These are phyloP conservation scores for Helminthosporium solani DNA, from an alignment of 2,329 filamentous ascomycete genomes.

Conservation along the genomic window DNA sequence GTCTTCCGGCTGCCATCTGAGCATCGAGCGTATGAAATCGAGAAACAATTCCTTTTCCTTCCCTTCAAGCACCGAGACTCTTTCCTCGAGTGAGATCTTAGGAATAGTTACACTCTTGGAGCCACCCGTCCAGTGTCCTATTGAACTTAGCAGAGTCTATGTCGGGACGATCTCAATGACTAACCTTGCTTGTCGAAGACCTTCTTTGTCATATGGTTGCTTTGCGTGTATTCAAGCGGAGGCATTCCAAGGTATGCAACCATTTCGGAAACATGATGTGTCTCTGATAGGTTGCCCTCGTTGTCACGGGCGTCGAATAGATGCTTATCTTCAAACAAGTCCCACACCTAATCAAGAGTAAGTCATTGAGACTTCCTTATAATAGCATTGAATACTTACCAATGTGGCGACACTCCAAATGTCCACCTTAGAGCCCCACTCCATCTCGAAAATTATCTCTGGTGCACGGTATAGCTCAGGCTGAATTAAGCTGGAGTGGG, in stretches of 20 bases:
- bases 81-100: conserved; percentile 18
- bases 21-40: conserved; percentile 37
- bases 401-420: conserved; percentile 44
- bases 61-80: conserved; percentile 21
- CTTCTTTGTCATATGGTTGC: conserved; percentile 20
- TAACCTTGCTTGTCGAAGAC: conserved; percentile 28
- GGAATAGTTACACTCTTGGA: conserved; percentile 15
- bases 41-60: conserved; percentile 35
- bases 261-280: conserved; percentile 37
- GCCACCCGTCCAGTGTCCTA: conserved; percentile 22
- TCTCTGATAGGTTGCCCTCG: conserved; percentile 25
- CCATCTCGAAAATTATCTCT: conserved; percentile 42
- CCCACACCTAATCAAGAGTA: conserved; percentile 34
- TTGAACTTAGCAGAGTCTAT: conserved; percentile 16
- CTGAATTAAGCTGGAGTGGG: conserved; percentile 35
- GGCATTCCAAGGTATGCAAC: conserved; percentile 28
- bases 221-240: conserved; percentile 24
- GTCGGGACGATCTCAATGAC: conserved; percentile 13
- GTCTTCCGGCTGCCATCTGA: conserved; percentile 41
- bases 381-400: conserved; percentile 28
- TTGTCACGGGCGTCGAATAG: conserved; percentile 34
- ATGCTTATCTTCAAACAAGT: conserved; percentile 39
- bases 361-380: conserved; percentile 12
- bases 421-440: conserved; percentile 43
- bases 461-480: conserved; percentile 45